phyloP scores from a whole-genome alignment of 1,139 yeast genomes.

The Taphrina populina region DNA sequence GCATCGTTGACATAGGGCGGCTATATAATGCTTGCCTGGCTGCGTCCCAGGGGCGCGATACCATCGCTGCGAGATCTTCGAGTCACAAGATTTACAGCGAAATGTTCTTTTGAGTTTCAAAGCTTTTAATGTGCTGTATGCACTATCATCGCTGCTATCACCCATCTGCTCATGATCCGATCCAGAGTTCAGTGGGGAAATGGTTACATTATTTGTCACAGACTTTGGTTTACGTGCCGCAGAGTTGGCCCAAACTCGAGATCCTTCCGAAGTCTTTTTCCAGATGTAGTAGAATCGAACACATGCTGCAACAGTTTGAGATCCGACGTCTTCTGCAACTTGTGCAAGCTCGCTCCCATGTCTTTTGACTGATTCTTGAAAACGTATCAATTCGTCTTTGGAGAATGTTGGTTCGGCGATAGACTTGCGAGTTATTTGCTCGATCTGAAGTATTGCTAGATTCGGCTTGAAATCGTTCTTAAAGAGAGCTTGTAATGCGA shows the following conservation, averaged over 20 bases:
- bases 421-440: slow-evolving; percentile 54
- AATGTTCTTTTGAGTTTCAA: slow-evolving; percentile 47
- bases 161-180: slow-evolving; percentile 53
- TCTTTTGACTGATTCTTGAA: slow-evolving; percentile 71
- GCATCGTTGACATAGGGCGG: slow-evolving; percentile 79
- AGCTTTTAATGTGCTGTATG: slow-evolving; percentile 59
- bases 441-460: slow-evolving; percentile 47
- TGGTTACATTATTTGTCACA: slow-evolving; percentile 38
- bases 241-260: slow-evolving; percentile 75
- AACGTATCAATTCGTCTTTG: slow-evolving; percentile 60
- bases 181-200: slow-evolving; percentile 35
- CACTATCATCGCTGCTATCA: slow-evolving; percentile 69
- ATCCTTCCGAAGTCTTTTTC: slow-evolving; percentile 82
- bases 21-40: slow-evolving; percentile 43
- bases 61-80: slow-evolving; percentile 62
- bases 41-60: slow-evolving; percentile 65
- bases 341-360: slow-evolving; percentile 80
- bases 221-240: slow-evolving; percentile 65
- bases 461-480: slow-evolving; percentile 51
- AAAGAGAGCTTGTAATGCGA: slow-evolving; percentile 56
- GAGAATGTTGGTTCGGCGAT: slow-evolving; percentile 75
- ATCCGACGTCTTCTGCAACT: slow-evolving; percentile 64
- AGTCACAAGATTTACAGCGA: slow-evolving; percentile 65
- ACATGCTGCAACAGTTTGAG: slow-evolving; percentile 71
- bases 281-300: slow-evolving; percentile 84